Conservation (phyloP, 768 basidiomycete genomes). For the Dioszegia aurantiaca region DNA sequence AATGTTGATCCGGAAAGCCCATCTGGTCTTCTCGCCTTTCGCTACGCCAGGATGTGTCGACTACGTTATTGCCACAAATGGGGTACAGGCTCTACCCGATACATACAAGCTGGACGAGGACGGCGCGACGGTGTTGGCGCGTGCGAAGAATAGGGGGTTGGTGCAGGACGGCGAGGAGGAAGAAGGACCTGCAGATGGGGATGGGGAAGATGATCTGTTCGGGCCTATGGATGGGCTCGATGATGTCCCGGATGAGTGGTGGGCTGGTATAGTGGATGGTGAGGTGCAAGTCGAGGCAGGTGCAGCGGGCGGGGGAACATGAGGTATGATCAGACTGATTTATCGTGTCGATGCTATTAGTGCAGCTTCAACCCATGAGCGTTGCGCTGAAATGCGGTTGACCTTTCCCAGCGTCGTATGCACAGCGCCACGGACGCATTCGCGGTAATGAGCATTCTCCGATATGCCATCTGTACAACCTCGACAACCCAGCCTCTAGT, state of each 20-base stretch:
- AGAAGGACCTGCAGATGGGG: conserved; percentile 4
- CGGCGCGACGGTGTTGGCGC: conserved; percentile 11
- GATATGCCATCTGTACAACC: too few species aligned
- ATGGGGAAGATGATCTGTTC: conserved; percentile 10
- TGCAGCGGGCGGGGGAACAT: neutral
- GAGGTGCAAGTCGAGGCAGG: neutral
- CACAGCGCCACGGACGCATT: too few species aligned
- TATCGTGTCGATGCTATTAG: too few species aligned
- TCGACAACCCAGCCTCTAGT: too few species aligned
- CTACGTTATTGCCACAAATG: conserved; percentile 67
- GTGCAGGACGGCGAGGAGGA: neutral
- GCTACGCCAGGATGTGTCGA: conserved; percentile 63
- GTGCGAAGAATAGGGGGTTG: conserved; percentile 4
- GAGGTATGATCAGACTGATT: too few species aligned
- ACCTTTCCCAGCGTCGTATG: too few species aligned
- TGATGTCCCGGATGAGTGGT: conserved; percentile 12
- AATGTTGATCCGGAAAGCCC: conserved; percentile 66
- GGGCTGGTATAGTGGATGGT: conserved; percentile 1
- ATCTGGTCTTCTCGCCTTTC: conserved; percentile 73
- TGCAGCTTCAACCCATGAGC: too few species aligned
- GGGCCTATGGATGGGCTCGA: conserved; percentile 3
- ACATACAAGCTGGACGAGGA: conserved; percentile 23
- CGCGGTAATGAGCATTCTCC: too few species aligned
- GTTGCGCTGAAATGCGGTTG: too few species aligned
- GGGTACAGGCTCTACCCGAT: conserved; percentile 54